phyloP scores from a whole-genome alignment of 2,329 filamentous ascomycete species.

The Fusarium sp. region DNA sequence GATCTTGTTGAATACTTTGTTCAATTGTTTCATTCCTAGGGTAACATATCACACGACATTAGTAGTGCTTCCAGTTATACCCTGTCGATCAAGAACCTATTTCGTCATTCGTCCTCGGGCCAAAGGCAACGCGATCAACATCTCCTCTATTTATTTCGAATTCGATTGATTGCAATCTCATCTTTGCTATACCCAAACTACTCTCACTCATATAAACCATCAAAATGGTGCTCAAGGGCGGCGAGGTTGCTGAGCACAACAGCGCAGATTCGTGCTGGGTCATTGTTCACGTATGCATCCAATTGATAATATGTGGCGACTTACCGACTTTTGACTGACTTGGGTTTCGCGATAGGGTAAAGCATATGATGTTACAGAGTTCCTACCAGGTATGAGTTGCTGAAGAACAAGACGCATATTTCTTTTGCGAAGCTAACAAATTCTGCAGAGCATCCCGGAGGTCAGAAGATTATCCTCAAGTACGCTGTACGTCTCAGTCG shows the following conservation, averaged over 20 bases:
- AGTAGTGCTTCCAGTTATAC: background rate
- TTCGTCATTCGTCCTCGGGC: slow-evolving; percentile 42
- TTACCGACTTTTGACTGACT: slow-evolving; percentile 35
- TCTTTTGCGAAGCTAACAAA: slow-evolving; percentile 13
- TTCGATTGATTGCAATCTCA: slow-evolving; percentile 1
- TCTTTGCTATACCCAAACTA: background rate
- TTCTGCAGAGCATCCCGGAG: slow-evolving; percentile 82
- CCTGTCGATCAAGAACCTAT: slow-evolving; percentile 26
- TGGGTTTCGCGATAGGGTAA: slow-evolving; percentile 65
- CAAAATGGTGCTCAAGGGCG: slow-evolving; percentile 62
- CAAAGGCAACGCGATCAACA: slow-evolving; percentile 35
- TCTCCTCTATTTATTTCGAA: background rate
- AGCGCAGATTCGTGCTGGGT: slow-evolving; percentile 90
- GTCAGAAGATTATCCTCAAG: slow-evolving; percentile 93
- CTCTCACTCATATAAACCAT: background rate
- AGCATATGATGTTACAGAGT: slow-evolving; percentile 91
- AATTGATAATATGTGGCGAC: background rate
- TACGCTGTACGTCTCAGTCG: slow-evolving; percentile 72
- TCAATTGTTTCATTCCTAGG: background rate
- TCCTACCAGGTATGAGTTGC: slow-evolving; percentile 74
- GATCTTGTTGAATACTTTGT: background rate
- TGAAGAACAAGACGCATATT: background rate
- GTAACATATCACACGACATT: background rate
- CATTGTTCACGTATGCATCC: slow-evolving; percentile 79
- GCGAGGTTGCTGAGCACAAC: slow-evolving; percentile 77